Evolutionary conservation across 1,284 basidiomycete genomes (phyloP).

Genomic region (Rhodofomes roseus): DNA sequence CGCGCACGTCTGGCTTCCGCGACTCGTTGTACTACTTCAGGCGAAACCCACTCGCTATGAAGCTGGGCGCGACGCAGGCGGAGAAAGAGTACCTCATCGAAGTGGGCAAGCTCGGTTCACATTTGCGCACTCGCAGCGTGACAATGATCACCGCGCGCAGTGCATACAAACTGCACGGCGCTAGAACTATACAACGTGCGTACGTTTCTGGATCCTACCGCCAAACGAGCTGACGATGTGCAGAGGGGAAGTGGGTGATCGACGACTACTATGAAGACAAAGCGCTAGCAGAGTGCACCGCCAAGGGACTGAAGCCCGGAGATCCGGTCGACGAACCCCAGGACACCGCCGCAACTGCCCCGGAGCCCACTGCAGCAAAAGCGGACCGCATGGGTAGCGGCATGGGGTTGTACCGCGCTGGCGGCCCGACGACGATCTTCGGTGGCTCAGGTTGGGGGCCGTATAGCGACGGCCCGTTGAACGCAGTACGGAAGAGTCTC

Average conservation of each 20-base stretch:
- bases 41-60: slow-evolving; percentile 85
- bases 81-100: slow-evolving; percentile 93
- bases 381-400: slow-evolving; percentile 36
- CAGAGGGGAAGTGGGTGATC: slow-evolving; percentile 86
- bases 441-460: slow-evolving; percentile 80
- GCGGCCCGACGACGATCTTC: slow-evolving; percentile 86
- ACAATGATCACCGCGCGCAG: slow-evolving; percentile 92
- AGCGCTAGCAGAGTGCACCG: slow-evolving; percentile 65
- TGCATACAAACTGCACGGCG: slow-evolving; percentile 92
- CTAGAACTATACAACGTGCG: slow-evolving; percentile 83
- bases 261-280: slow-evolving; percentile 96
- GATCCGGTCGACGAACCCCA: slow-evolving; percentile 76
- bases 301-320: slow-evolving; percentile 70
- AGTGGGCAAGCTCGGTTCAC: slow-evolving; percentile 82
- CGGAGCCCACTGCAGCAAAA: slow-evolving; percentile 42
- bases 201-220: slow-evolving; percentile 6
- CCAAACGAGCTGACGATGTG: background rate
- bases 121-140: slow-evolving; percentile 87
- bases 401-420: slow-evolving; percentile 71
- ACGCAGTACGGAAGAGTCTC: slow-evolving; percentile 72
- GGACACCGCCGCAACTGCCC: slow-evolving; percentile 53
- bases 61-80: slow-evolving; percentile 79
- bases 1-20: slow-evolving; percentile 91
- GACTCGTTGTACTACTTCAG: slow-evolving; percentile 98
- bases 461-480: slow-evolving; percentile 78